Evolutionary conservation across 2,329 filamentous ascomycete genomes (phyloP).

Genomic region (Daldinia sp.): DNA sequence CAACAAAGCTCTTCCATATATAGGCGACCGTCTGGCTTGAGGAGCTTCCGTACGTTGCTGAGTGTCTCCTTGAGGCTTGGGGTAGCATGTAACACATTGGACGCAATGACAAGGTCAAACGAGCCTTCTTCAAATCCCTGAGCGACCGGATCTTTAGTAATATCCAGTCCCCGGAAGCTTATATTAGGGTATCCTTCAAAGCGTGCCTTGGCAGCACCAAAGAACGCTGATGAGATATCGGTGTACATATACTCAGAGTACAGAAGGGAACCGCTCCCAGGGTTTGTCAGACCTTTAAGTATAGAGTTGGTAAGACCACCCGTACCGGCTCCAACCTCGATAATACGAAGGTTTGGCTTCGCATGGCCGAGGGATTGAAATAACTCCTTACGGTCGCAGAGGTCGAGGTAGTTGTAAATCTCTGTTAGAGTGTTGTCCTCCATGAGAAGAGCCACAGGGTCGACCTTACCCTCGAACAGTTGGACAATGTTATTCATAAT

Average conservation of each 20-base stretch:
- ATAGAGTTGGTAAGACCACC: constrained; percentile 15
- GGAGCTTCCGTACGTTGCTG: constrained; percentile 39
- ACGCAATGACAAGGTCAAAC: constrained; percentile 45
- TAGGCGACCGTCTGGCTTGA: constrained; percentile 43
- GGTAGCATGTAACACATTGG: constrained; percentile 46
- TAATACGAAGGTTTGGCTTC: constrained; percentile 30
- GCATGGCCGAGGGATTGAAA: constrained; percentile 26
- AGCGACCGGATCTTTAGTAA: neutral
- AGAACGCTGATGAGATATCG: constrained; percentile 10
- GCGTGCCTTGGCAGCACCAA: neutral
- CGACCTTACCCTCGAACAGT: neutral
- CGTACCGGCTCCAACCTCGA: constrained; percentile 32
- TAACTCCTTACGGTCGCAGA: constrained; percentile 26
- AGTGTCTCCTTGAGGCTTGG: constrained; percentile 17
- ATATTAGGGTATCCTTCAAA: neutral
- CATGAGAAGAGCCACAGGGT: neutral
- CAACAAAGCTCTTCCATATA: constrained; percentile 39
- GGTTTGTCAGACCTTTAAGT: constrained; percentile 18
- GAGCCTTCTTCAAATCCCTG: constrained; percentile 1
- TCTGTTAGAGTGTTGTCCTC: constrained; percentile 5
- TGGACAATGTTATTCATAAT: neutral
- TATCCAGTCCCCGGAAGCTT: neutral
- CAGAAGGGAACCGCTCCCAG: neutral
- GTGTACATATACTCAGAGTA: constrained; percentile 7
- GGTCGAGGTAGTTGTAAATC: constrained; percentile 34